Conservation (phyloP, 2,329 filamentous ascomycete species). For the Pestalotiopsis sp. region DNA sequence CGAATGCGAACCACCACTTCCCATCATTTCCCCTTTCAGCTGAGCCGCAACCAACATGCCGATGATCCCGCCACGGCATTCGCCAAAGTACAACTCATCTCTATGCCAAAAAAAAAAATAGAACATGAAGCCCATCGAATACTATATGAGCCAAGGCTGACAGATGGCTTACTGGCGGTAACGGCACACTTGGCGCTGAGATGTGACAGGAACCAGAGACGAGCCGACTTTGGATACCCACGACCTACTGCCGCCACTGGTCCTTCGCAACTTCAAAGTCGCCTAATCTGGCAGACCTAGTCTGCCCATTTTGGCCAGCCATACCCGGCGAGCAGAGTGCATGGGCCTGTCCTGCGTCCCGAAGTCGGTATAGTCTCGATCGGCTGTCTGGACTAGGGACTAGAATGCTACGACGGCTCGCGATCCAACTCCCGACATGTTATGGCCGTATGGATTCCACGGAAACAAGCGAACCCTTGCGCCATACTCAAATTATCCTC, state of each 20-base stretch:
- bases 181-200: not conserved
- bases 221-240: not conserved
- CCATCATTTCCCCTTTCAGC: no score
- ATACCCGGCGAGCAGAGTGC: not conserved
- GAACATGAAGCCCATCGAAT: no score
- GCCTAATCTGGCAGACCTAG: not conserved
- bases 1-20: no score
- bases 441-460: not conserved
- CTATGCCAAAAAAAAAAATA: no score
- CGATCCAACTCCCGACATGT: not conserved
- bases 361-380: not conserved
- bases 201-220: not conserved
- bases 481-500: not conserved
- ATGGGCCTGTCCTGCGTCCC: not conserved
- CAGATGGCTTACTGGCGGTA: not conserved
- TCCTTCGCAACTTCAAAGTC: not conserved
- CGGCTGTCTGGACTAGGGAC: not conserved
- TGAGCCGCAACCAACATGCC: no score
- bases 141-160: not conserved
- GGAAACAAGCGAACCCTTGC: not conserved
- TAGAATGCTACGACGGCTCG: not conserved
- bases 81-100: no score
- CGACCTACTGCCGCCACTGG: not conserved
- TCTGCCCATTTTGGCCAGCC: not conserved
- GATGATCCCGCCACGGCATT: no score